Evolutionary conservation across 2,329 filamentous ascomycete genomes (phyloP).

Genomic region (Didymella pinodella): DNA sequence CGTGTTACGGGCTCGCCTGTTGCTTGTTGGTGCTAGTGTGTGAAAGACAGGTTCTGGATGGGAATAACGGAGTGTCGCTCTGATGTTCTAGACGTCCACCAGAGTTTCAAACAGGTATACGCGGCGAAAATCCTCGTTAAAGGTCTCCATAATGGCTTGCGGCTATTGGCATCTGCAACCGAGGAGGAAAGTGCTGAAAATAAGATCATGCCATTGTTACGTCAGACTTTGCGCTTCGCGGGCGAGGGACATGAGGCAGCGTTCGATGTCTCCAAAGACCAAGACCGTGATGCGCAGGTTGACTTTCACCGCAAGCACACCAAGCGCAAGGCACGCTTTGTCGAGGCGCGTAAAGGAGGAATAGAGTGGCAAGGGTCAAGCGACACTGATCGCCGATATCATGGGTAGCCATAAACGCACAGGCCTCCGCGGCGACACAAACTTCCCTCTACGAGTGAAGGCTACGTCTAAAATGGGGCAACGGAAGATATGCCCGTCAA

Average conservation of each 20-base stretch:
- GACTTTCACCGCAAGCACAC: neutral
- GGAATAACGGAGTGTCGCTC: neutral
- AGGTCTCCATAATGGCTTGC: constrained; percentile 11
- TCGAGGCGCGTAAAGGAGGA: neutral
- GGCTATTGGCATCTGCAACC: neutral
- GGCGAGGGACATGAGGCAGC: neutral
- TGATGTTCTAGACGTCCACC: constrained; percentile 7
- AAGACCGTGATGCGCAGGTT: neutral
- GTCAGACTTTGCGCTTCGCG: constrained; percentile 10
- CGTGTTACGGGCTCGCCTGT: neutral
- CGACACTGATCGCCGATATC: constrained; percentile 1
- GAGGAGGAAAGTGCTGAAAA: neutral
- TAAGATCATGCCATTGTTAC: constrained; percentile 11
- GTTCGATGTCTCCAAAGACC: neutral
- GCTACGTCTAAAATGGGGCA: neutral
- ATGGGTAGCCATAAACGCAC: constrained; percentile 3
- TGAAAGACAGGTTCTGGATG: constrained; percentile 3
- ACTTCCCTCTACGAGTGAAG: constrained; percentile 1
- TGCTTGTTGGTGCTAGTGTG: neutral
- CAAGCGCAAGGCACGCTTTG: neutral
- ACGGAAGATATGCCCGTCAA: constrained; percentile 10
- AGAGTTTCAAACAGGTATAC: constrained; percentile 8
- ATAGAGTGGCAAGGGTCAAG: neutral
- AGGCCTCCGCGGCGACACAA: constrained; percentile 4
- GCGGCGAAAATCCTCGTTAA: constrained; percentile 5